Conservation (phyloP, 768 basidiomycete species). For the Amanita inopinata region DNA sequence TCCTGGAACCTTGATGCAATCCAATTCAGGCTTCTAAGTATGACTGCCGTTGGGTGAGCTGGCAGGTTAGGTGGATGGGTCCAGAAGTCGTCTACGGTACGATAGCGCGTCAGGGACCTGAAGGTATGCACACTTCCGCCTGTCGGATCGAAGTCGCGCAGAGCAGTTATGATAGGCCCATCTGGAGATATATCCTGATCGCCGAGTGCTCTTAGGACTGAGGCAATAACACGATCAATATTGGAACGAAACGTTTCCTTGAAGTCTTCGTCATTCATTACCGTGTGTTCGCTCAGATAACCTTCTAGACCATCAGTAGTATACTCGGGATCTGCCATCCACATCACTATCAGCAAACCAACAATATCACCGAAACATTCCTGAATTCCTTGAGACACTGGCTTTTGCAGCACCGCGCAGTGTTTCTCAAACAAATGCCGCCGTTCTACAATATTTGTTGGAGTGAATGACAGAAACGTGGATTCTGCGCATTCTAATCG, state of each 20-base stretch:
- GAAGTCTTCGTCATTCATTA: slow-evolving; percentile 24
- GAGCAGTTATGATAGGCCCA: slow-evolving; percentile 37
- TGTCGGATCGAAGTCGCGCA: slow-evolving; percentile 28
- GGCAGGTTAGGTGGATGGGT: slow-evolving; percentile 64
- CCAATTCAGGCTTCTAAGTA: slow-evolving; percentile 55
- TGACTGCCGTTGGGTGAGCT: slow-evolving; percentile 33
- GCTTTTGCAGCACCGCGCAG: slow-evolving; percentile 49
- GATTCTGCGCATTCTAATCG: slow-evolving; percentile 57
- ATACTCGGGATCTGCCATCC: slow-evolving; percentile 25
- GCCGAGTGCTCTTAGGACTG: slow-evolving; percentile 51
- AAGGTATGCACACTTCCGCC: slow-evolving; percentile 37
- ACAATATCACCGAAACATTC: slow-evolving; percentile 65
- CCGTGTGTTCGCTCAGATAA: slow-evolving; percentile 22
- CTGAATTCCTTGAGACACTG: slow-evolving; percentile 37
- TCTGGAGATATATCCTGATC: slow-evolving; percentile 54
- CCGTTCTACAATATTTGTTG: slow-evolving; percentile 43
- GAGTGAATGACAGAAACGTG: slow-evolving; percentile 58
- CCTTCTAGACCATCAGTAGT: slow-evolving; percentile 23
- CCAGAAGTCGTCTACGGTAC: slow-evolving; percentile 34
- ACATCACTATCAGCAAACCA: slow-evolving; percentile 46
- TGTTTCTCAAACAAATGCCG: slow-evolving; percentile 34
- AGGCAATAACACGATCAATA: slow-evolving; percentile 46
- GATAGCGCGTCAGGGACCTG: slow-evolving; percentile 39
- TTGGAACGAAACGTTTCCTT: slow-evolving; percentile 22
- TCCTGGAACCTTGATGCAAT: slow-evolving; percentile 32